Evolutionary conservation across 192 early-diverging fungal species (phyloP), one percentile per base, ranked within the genome.

Genomic region (Linnemannia zychae): DNA sequence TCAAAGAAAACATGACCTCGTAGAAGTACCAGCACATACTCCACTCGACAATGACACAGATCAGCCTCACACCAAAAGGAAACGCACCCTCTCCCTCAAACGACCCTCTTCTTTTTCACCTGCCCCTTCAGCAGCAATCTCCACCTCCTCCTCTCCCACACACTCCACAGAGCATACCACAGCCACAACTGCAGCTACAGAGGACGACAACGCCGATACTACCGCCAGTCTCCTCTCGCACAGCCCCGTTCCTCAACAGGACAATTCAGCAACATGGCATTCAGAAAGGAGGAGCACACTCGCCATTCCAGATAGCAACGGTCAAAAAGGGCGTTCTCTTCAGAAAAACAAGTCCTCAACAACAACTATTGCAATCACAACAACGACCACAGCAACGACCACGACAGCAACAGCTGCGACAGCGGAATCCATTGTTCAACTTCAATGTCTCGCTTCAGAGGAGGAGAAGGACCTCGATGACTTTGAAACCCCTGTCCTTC

Each of bases 31-130:
- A 12, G 4, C 28, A 12, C 57, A 63, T 28, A 12, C 57, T 11
- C 28, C 11, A 3, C n/a, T 36, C 48, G 11, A 37, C 24, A 40
- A 47, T 50, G 63, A 36, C 37, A 37, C 13, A 48, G 67, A 74
- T 20, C 40, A 37, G 57, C 80, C 68, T n/a, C 36, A 31, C 28
- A 17, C 68, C 17, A 82, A 66, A 13, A 80, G 57, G 28, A 82
- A 75, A 66, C 74, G 74, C 22, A 63, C 53, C 33, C 22, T 82
- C 48, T 82, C 80, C 7, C 69, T 82, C 49, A 67, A 74, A 13
- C 44, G 80, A 76, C 80, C 80, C 7, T 69, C 17, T 36, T 48
- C n/a, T 11, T 7, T 71, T 6, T 50, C 78, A 33, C 20, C 60
- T 11, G 17, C 71, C 37, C 7, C 34, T 24, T 44, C 72, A 20